Conservation (phyloP, 2,329 filamentous ascomycete genomes). For the Xylaria sp. region DNA sequence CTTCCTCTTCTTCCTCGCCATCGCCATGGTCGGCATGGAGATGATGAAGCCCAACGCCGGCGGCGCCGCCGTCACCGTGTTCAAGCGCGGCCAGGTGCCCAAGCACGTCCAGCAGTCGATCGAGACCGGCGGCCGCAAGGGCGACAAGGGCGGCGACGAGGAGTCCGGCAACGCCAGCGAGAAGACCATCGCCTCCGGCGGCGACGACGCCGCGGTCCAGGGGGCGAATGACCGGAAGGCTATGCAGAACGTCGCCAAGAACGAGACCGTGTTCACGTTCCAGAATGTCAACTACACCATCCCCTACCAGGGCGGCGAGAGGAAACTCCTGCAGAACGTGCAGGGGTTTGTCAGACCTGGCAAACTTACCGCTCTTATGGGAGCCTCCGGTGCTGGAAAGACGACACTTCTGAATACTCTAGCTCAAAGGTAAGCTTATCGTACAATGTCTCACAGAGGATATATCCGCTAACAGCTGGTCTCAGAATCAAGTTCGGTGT, state of each 20-base stretch:
- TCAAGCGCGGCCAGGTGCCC: constrained; percentile 66
- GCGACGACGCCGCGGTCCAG: constrained; percentile 10
- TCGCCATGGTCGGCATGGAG: constrained; percentile 41
- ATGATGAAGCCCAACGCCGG: constrained; percentile 63
- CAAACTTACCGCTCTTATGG: constrained; percentile 80
- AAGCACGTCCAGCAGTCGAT: constrained; percentile 60
- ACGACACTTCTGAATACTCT: constrained; percentile 30
- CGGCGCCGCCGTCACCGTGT: constrained; percentile 61
- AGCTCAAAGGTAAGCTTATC: constrained; percentile 61
- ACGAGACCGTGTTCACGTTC: constrained; percentile 62
- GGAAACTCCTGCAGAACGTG: constrained; percentile 73
- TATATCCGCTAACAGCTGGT: constrained; percentile 60
- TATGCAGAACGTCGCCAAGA: constrained; percentile 58
- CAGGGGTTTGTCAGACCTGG: constrained; percentile 86
- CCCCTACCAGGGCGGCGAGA: constrained; percentile 62
- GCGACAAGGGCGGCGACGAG: constrained; percentile 57
- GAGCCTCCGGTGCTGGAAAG: constrained; percentile 46
- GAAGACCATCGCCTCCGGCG: constrained; percentile 29
- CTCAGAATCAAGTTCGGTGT: constrained; percentile 75
- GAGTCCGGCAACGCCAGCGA: constrained; percentile 52
- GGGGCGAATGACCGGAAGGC: constrained; percentile 35
- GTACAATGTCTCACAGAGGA: constrained; percentile 49
- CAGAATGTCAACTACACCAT: constrained; percentile 54
- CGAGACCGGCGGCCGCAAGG: constrained; percentile 48
- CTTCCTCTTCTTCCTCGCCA: constrained; percentile 50